Base-by-base conservation (phyloP, 1,284 basidiomycete genomes). In the Boletus calvinii region DNA sequence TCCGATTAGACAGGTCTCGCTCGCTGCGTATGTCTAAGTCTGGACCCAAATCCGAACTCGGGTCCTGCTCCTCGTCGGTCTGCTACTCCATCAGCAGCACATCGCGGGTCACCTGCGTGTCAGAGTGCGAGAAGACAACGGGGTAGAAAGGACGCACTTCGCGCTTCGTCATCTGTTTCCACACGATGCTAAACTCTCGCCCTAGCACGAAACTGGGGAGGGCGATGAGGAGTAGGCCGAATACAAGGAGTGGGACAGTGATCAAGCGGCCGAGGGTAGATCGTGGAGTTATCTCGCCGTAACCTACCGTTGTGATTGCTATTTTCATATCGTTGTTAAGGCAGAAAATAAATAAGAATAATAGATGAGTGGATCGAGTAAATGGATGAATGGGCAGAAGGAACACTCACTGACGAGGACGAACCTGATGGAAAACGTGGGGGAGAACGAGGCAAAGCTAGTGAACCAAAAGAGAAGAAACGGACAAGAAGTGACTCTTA, bases 121-220 rank as follows among this genome's bases (percentile, higher is more conserved):
- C 2, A 45, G 17, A 24, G 11, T 4, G 11, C 18, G 15, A n/a
- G 9, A 18, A 30, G 29, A 49, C 26, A 11, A 53, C 2, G 4
- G 49, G 17, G 40, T 34, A 15, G 22, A 4, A 36, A 18, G 54
- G 37, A 58, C 72, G 17, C 17, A 78, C 77, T 32, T 77, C 71
- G 22, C 75, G 71, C n/a, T 64, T 68, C 6, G 75, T 77, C 85
- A 94, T 91, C 18, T 80, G 78, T 55, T 93, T 90, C 86, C 91
- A 94, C 2, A 93, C 88, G 9, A 86, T 76, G 53, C 90, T 91
- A 67, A 95, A 95, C 66, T 95, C 92, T 42, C 91, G 74, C 0
- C 92, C 92, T 7, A 94, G 81, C 1, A 95, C 92, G 61, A 95
- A 94, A 58, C 85, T 89, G 6, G 92, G 92, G 2, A 94, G 76